phyloP scores from a whole-genome alignment of 2,329 filamentous ascomycete species.

The Hymenoscyphus fructigenus region DNA sequence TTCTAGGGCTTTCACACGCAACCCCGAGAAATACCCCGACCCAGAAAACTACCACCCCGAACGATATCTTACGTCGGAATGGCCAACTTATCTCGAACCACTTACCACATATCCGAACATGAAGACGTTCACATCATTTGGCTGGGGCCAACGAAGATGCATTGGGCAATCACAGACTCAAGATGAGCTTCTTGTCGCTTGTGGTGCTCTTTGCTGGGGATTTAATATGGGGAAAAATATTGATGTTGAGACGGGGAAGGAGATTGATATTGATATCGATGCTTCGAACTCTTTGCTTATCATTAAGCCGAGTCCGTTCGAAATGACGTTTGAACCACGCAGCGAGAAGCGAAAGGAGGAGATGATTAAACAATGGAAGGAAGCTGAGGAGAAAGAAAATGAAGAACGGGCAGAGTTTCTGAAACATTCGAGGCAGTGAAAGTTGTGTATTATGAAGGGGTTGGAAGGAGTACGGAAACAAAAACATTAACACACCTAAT shows the following conservation, averaged over 20 bases:
- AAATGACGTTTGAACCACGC: constrained; percentile 45
- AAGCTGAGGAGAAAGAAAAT: constrained; percentile 35
- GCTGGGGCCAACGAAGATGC: constrained; percentile 35
- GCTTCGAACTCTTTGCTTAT: constrained; percentile 36
- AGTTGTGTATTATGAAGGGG: background rate
- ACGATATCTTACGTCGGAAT: constrained; percentile 40
- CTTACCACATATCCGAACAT: constrained; percentile 55
- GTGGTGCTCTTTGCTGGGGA: constrained; percentile 8
- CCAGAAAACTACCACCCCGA: constrained; percentile 47
- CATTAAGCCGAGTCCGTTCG: constrained; percentile 48
- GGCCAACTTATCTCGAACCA: constrained; percentile 44
- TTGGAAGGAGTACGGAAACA: too few species aligned
- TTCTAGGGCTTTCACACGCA: constrained; percentile 24
- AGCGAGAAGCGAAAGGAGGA: constrained; percentile 39
- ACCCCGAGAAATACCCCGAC: constrained; percentile 42
- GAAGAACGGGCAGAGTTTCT: constrained; percentile 34
- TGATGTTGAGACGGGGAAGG: constrained; percentile 26
- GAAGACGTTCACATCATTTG: constrained; percentile 52
- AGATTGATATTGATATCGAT: constrained; percentile 18
- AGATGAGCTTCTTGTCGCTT: constrained; percentile 10
- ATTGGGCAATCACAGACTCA: constrained; percentile 7
- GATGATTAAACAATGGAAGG: constrained; percentile 37
- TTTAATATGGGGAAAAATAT: constrained; percentile 16
- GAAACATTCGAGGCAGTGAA: background rate
- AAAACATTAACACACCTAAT: too few species aligned